Evolutionary conservation across 139 green algal genomes (phyloP).

Genomic region (Pleodorina starrii): DNA sequence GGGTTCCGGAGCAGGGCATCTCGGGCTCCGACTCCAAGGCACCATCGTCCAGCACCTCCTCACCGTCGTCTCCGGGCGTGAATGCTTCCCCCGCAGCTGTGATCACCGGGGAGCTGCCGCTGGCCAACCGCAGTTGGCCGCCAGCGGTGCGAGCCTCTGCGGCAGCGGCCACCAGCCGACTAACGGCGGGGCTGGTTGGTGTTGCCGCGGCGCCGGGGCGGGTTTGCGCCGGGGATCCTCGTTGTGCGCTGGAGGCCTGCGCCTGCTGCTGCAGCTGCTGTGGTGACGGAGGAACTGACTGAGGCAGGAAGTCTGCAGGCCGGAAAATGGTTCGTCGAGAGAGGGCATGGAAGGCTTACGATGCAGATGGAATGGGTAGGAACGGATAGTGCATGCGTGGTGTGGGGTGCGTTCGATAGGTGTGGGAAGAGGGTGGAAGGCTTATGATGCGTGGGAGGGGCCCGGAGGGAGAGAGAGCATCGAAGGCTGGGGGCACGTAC

Average conservation of each 20-base stretch:
- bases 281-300: neutral
- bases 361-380: no score
- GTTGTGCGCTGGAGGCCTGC: neutral
- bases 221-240: neutral
- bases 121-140: neutral
- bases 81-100: neutral
- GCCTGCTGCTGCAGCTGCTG: neutral
- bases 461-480: no score
- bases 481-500: no score
- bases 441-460: no score
- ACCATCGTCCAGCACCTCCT: neutral
- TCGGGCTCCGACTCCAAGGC: neutral
- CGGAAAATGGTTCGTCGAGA: no score
- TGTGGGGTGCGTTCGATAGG: no score
- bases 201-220: neutral
- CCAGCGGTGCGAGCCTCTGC: neutral
- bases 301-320: constrained; percentile 2
- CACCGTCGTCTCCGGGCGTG: neutral
- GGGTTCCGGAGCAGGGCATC: constrained; percentile 10
- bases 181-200: neutral
- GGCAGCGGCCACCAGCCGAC: neutral
- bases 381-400: no score
- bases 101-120: neutral
- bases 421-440: no score
- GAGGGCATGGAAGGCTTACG: no score